Base-by-base conservation (phyloP, 1,284 basidiomycete genomes). In the Phellinidium pouzarii region DNA sequence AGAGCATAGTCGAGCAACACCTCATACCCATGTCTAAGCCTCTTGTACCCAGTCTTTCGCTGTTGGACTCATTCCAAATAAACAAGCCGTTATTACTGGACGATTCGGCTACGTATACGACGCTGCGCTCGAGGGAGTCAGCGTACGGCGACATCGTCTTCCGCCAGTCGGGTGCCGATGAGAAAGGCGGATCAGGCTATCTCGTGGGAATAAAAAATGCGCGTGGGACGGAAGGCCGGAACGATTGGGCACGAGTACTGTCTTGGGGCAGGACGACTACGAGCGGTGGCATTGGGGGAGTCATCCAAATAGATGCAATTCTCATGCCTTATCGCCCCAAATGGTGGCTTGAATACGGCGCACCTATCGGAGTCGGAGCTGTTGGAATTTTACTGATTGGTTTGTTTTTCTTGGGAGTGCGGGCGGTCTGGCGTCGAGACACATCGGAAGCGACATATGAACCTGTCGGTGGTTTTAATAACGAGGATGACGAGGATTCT, bases 201-300 rank as follows among this genome's bases (percentile, higher is more conserved):
- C 70, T 93, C 45, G 84, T 96, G n/a, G 94, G 95, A 4, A 93
- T 98, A 65, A 87, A 87, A 68, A 87, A 86, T 45, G 92, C 93
- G 1, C 75, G 91, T 9, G 92, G 91, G 6, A 81, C 80, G 8
- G 74, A 84, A 34, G 82, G 80, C 11, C 73, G 76, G 46, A 73
- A 74, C 38, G 87, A 93, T 63, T 88, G 82, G 71, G 94, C 93
- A 9, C 76, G 75, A 22, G 80, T 98, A 1, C 64, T 88, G 11
- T 74, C 76, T 2, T 93, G 88, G 78, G 95, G 95, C 8, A 78
- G 92, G 44, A 84, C 89, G 9, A 91, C 87, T 27, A 80, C 77
- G 3, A 77, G 77, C 9, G 72, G 74, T 20, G 80, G 82, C 45
- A 74, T 72, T 5, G 93, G 94, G 1, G 95, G 96, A 3, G 91